phyloP scores from a whole-genome alignment of 2,329 filamentous ascomycete genomes.

The Penicillium rolfsii region DNA sequence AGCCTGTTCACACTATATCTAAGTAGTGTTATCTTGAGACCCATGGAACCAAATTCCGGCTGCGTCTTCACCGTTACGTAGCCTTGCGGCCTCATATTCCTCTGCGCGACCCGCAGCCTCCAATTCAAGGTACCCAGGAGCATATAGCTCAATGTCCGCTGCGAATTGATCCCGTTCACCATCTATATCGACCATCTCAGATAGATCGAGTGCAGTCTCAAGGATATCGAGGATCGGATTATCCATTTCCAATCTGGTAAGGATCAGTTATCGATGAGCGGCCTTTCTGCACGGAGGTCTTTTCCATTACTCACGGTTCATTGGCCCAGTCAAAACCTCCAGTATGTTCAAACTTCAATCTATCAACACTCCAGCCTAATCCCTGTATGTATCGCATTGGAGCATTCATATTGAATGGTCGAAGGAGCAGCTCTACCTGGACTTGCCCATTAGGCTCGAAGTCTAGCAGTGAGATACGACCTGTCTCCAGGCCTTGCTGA shows the following conservation, averaged over 20 bases:
- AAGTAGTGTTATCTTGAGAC: too few relatives aligned
- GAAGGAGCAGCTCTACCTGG: not conserved
- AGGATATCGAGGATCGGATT: not conserved
- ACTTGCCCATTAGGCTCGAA: not conserved
- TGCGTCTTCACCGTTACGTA: not conserved
- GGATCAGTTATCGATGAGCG: not conserved
- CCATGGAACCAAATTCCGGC: too few relatives aligned
- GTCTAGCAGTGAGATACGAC: not conserved
- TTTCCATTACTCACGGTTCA: not conserved
- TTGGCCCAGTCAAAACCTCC: not conserved
- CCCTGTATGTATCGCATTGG: not conserved
- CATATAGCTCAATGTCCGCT: not conserved
- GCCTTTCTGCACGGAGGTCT: not conserved
- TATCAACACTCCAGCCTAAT: not conserved
- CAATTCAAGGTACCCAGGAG: not conserved
- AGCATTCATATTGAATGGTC: not conserved
- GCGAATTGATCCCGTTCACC: not conserved
- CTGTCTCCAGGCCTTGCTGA: not conserved
- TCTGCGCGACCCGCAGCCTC: not conserved
- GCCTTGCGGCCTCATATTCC: not conserved
- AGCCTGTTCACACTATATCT: not conserved
- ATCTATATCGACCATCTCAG: not conserved
- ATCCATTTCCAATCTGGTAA: not conserved
- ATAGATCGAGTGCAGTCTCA: not conserved
- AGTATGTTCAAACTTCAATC: not conserved